These are phyloP conservation scores for Aureobasidium sp. DNA, from an alignment of 2,329 filamentous ascomycete species.

Conservation along the genomic window DNA sequence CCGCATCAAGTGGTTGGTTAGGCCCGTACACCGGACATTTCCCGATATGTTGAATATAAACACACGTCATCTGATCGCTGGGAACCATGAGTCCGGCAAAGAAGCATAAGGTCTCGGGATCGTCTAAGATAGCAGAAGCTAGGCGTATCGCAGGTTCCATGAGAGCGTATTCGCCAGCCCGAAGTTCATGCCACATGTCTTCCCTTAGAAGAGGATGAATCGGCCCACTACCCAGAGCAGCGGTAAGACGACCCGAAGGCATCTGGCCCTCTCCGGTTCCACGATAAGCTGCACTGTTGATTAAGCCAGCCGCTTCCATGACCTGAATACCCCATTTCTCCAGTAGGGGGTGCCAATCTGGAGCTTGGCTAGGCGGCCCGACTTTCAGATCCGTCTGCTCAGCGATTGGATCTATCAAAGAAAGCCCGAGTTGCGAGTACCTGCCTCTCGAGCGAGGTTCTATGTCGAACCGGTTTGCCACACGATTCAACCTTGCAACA, in stretches of 20 bases:
- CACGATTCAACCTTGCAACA: neutral
- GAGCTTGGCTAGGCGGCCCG: neutral
- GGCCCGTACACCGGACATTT: neutral
- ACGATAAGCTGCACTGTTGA: neutral
- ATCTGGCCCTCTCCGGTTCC: neutral
- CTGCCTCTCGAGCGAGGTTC: neutral
- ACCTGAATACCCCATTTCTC: slow-evolving; percentile 2
- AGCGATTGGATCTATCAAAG: neutral
- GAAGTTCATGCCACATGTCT: neutral
- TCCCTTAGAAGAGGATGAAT: neutral
- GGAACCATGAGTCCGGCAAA: neutral
- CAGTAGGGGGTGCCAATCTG: slow-evolving; percentile 6
- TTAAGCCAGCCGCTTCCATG: neutral
- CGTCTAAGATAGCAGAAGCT: neutral
- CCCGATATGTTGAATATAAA: neutral
- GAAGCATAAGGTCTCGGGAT: neutral
- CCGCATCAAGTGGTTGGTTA: neutral
- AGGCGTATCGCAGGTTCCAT: slow-evolving; percentile 3
- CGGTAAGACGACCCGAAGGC: neutral
- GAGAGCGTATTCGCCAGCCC: neutral
- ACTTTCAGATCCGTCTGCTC: neutral
- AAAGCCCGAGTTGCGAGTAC: neutral
- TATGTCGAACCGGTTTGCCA: neutral
- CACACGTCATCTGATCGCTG: neutral
- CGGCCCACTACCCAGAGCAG: neutral